Percentiles rank a stretch among this genome's conserved stretches.
These are phyloP conservation scores for Neopestalotiopsis rosae DNA, from an alignment of 2,329 filamentous ascomycete genomes.

Conservation along the genomic window DNA sequence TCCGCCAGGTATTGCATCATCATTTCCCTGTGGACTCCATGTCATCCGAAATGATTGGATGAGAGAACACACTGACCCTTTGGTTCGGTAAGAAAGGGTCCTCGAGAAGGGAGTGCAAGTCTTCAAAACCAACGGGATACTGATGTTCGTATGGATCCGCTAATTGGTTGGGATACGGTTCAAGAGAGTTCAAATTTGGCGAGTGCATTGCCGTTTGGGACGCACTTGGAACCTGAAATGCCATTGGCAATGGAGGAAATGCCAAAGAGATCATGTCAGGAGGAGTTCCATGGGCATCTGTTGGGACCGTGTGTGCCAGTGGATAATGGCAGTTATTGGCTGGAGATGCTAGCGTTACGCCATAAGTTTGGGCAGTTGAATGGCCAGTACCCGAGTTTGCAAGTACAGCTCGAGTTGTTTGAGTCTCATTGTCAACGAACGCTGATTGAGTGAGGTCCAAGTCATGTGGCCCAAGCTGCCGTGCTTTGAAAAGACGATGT, in stretches of 20 bases:
- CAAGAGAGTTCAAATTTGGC: slow-evolving; percentile 3
- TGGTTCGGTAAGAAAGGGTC: slow-evolving; percentile 23
- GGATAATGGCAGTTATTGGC: not conserved
- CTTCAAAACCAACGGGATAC: slow-evolving; percentile 13
- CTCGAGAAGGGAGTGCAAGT: slow-evolving; percentile 18
- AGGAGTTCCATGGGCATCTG: slow-evolving; percentile 13
- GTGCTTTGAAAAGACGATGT: slow-evolving; percentile 31
- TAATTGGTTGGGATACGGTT: not conserved
- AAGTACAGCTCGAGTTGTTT: not conserved
- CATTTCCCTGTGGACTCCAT: slow-evolving; percentile 25
- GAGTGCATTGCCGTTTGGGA: slow-evolving; percentile 14
- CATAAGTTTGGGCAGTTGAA: not conserved
- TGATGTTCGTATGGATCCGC: not conserved
- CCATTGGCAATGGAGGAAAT: slow-evolving; percentile 23
- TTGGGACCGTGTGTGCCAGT: no score
- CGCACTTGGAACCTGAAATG: slow-evolving; percentile 20
- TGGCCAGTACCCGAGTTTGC: not conserved
- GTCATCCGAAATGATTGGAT: not conserved
- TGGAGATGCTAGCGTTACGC: not conserved
- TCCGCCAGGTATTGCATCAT: slow-evolving; percentile 11
- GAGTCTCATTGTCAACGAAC: slow-evolving; percentile 33
- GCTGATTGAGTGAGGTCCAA: slow-evolving; percentile 40
- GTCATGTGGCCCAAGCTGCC: slow-evolving; percentile 31
- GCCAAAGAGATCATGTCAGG: slow-evolving; percentile 24
- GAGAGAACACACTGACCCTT: slow-evolving; percentile 24